phyloP scores from a whole-genome alignment of 352 stramenopile genomes.

The Peronospora destructor region DNA sequence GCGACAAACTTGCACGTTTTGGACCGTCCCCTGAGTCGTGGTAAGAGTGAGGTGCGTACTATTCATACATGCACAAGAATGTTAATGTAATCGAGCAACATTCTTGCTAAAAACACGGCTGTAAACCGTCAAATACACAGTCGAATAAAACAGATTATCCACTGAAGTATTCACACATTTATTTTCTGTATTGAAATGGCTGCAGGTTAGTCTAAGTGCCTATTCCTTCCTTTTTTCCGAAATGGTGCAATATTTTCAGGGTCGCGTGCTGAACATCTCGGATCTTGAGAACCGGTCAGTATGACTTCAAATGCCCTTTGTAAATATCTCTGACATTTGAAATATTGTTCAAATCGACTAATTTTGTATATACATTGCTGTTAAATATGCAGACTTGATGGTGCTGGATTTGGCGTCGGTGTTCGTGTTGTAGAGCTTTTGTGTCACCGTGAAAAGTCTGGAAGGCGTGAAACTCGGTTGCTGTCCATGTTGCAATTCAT shows the following conservation, averaged over 20 bases:
- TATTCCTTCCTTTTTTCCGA: constrained; percentile 98
- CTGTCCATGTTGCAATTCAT: constrained; percentile 90
- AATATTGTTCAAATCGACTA: neutral
- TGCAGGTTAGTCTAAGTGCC: constrained; percentile 87
- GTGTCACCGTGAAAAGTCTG: constrained; percentile 79
- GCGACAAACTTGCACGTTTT: constrained; percentile 64
- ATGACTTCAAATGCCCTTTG: neutral
- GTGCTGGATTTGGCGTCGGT: constrained; percentile 92
- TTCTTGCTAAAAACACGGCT: too few relatives aligned
- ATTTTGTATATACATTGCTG: neutral
- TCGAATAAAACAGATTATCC: too few relatives aligned
- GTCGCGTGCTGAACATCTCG: constrained; percentile 91
- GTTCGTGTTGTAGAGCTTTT: constrained; percentile 92
- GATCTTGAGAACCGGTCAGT: constrained; percentile 88
- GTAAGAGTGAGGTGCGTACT: constrained; percentile 57
- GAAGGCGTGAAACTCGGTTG: constrained; percentile 73
- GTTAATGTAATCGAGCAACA: too few relatives aligned
- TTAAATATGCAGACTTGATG: constrained; percentile 68
- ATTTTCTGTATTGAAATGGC: neutral
- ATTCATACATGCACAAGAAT: neutral
- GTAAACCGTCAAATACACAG: too few relatives aligned
- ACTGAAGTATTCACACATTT: neutral
- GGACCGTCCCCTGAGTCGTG: constrained; percentile 66
- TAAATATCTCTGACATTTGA: neutral
- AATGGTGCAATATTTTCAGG: constrained; percentile 97